phyloP scores from a whole-genome alignment of 192 early-diverging fungal species.

The Dimargaris cristalligena region DNA sequence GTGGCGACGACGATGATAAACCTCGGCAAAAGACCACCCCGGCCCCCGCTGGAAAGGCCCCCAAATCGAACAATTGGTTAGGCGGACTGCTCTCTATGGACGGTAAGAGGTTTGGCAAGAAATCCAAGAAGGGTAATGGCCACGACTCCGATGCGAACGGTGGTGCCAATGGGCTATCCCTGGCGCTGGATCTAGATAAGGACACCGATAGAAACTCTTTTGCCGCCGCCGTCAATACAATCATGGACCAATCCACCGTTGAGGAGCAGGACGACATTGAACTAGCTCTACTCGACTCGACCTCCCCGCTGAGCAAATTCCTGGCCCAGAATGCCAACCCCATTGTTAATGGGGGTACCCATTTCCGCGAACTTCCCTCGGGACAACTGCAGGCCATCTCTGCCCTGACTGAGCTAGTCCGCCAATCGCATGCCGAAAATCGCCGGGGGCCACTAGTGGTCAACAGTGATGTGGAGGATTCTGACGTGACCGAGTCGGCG shows the following conservation, averaged over 20 bases:
- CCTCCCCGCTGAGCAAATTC: constrained; percentile 7
- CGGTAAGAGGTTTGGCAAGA: not conserved
- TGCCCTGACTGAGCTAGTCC: constrained; percentile 6
- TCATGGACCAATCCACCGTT: not conserved
- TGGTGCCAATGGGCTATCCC: not conserved
- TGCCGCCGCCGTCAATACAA: not conserved
- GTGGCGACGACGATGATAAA: too few species aligned
- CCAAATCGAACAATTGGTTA: too few species aligned
- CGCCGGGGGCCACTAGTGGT: not conserved
- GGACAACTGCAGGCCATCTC: constrained; percentile 10
- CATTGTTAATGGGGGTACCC: not conserved
- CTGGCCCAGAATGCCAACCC: not conserved
- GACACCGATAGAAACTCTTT: not conserved
- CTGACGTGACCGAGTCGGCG: not conserved
- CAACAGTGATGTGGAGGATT: constrained; percentile 11
- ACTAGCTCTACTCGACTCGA: not conserved
- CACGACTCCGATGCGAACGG: too few species aligned
- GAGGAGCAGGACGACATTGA: constrained; percentile 4
- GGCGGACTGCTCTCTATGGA: not conserved
- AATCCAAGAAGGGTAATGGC: not conserved
- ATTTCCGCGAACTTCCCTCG: constrained; percentile 5
- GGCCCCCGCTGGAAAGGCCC: too few species aligned
- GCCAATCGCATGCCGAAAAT: not conserved
- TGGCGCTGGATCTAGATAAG: not conserved
- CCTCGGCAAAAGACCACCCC: too few species aligned